phyloP scores from a whole-genome alignment of 2,329 filamentous ascomycete genomes.

The Aspergillus caelatus region DNA sequence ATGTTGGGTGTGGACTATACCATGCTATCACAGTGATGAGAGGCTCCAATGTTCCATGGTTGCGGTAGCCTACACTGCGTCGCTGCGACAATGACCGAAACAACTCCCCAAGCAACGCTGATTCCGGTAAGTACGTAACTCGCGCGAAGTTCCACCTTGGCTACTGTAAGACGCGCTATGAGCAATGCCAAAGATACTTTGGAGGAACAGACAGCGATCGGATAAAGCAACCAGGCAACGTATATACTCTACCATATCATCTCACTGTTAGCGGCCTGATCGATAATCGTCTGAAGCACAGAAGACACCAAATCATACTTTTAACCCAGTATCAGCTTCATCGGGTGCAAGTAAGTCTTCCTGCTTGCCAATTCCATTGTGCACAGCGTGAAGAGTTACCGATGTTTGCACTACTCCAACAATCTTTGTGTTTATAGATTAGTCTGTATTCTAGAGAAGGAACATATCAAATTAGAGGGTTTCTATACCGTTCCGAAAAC shows the following conservation, averaged over 20 bases:
- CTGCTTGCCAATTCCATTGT: background rate
- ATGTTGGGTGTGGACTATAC: background rate
- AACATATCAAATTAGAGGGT: background rate
- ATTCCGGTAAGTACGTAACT: background rate
- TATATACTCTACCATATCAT: background rate
- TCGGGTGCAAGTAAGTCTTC: background rate
- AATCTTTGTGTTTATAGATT: background rate
- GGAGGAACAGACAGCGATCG: background rate
- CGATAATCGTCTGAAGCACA: too few species aligned
- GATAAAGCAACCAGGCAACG: constrained; percentile 1
- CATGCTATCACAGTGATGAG: background rate
- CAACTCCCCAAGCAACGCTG: background rate
- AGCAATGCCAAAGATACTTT: background rate
- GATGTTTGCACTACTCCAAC: constrained; percentile 3
- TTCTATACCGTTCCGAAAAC: background rate
- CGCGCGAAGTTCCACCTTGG: background rate
- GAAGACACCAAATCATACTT: background rate
- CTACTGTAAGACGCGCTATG: background rate
- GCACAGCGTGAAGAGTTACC: background rate
- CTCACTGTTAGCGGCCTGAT: too few species aligned
- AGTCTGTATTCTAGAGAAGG: background rate
- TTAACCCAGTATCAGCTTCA: background rate
- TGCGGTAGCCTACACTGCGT: background rate
- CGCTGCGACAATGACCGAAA: background rate
- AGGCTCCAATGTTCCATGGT: background rate